A percentile compares a stretch with the other conserved stretches of the same genome.
Conservation (phyloP, 176 grass and related monocot genomes). For the Elymus sibiricus region DNA sequence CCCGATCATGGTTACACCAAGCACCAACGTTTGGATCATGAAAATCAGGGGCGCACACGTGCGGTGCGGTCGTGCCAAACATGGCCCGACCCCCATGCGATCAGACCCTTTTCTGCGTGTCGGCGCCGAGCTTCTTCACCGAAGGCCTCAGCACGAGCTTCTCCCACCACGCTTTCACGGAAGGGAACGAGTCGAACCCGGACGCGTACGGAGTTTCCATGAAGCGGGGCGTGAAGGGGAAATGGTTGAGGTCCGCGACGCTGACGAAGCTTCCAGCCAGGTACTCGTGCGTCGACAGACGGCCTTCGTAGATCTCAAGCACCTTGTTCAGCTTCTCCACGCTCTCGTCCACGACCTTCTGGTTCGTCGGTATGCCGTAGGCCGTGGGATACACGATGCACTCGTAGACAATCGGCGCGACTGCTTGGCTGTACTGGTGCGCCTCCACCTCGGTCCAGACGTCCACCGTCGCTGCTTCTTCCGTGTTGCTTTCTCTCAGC, state of each 20-base stretch:
- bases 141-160: background rate
- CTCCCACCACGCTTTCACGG: background rate
- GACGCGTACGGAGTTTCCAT: background rate
- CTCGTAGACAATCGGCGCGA: background rate
- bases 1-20: too few relatives aligned
- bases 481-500: background rate
- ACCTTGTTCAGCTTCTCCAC: slow-evolving; percentile 15
- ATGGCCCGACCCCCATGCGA: background rate
- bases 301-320: slow-evolving; percentile 11
- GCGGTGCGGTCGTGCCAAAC: too few relatives aligned
- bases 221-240: background rate
- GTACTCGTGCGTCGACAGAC: background rate
- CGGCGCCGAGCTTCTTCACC: background rate
- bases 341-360: slow-evolving; percentile 3
- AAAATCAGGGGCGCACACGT: too few relatives aligned
- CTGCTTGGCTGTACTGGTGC: background rate
- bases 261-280: slow-evolving; percentile 26
- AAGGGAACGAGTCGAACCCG: background rate
- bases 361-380: background rate
- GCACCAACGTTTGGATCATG: too few relatives aligned
- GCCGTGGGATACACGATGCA: background rate
- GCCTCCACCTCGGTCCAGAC: slow-evolving; percentile 27
- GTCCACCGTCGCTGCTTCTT: slow-evolving; percentile 15
- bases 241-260: slow-evolving; percentile 20
- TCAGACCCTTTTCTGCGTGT: background rate